A percentile compares a stretch with the other conserved stretches of the same genome.
These are phyloP conservation scores for Musa acuminata DNA, from an alignment of 176 grass and related monocot genomes.

Conservation along the genomic window DNA sequence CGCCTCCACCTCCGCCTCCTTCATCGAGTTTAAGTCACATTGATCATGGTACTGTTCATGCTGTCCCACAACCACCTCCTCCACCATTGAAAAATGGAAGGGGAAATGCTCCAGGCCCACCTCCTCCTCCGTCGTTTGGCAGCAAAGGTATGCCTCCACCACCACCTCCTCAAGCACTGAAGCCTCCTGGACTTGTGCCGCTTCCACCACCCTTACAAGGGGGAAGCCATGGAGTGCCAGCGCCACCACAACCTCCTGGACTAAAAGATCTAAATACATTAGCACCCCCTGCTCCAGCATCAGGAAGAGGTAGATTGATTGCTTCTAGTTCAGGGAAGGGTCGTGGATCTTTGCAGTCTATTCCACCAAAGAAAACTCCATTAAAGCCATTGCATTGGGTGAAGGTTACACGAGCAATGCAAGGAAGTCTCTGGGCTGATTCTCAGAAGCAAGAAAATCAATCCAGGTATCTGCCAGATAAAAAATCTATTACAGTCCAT, in stretches of 20 bases:
- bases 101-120: conserved; percentile 37
- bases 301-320: conserved; percentile 48
- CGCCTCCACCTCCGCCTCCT: conserved; percentile 13
- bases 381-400: conserved; percentile 98
- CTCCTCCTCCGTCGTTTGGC: conserved; percentile 30
- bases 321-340: conserved; percentile 44
- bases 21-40: too few relatives aligned
- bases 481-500: conserved; percentile 12
- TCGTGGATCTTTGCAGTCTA: conserved; percentile 47
- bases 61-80: too few relatives aligned
- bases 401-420: conserved; percentile 83
- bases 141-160: conserved; percentile 45
- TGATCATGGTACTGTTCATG: neutral
- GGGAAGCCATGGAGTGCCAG: conserved; percentile 12
- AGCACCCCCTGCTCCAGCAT: conserved; percentile 39
- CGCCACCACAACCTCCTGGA: conserved; percentile 29
- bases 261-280: conserved; percentile 54
- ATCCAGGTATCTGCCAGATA: conserved; percentile 49
- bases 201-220: conserved; percentile 29
- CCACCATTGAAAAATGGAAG: neutral
- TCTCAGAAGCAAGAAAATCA: conserved; percentile 74
- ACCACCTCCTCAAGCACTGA: conserved; percentile 36
- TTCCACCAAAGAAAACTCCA: conserved; percentile 63
- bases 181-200: conserved; percentile 30
- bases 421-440: conserved; percentile 99